Base-by-base conservation (phyloP, 2,329 filamentous ascomycete genomes). In the Xylariaceae sp. region DNA sequence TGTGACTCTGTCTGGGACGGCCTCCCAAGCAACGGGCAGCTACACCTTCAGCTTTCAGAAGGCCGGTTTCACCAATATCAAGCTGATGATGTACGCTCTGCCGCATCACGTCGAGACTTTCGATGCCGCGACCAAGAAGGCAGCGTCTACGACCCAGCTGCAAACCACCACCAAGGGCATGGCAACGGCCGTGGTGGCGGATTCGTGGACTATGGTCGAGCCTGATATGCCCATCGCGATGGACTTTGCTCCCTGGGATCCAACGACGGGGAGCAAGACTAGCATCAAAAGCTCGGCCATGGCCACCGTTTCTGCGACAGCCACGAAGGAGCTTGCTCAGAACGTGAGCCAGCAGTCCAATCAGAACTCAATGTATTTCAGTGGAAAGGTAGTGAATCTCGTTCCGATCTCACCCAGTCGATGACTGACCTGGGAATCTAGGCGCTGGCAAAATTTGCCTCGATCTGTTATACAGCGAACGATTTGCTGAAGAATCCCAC, bases 301-400 rank as follows among this genome's bases (percentile, higher is more conserved):
- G 45, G 55, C 67, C 3, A 62, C 65, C 2, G 81, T 93, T 36
- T 61, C 64, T 22, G 64, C 70, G 2, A 66, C 79, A 7, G 83
- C 86, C 2, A 65, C 70, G n/a, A 71, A 68, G 14, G 92, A 98
- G 56, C 64, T 94, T 1, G 71, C 75, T 1, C 80, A 92, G 58
- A 72, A 88, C 53, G 85, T 95, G 58, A 58, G 66, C n/a, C 63
- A 65, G 0, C 80, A 92, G 51, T 77, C 77, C 5, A 75, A 92
- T 43, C 65, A 85, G 22, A 75, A 90, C 53, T 94, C 87, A 23
- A 89, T 94, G 77, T 96, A 96, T 59, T 95, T 82, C 58, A 84
- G 83, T 46, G 92, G 92, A 47, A 96, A 90, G 67, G 82, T 72
- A 57, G 39, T 9, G 19, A 30, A 18, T 3, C 10, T 19, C 8